phyloP scores from a whole-genome alignment of 228 moss, liverwort and hornwort genomes.

The Sphagnum magellanicum region DNA sequence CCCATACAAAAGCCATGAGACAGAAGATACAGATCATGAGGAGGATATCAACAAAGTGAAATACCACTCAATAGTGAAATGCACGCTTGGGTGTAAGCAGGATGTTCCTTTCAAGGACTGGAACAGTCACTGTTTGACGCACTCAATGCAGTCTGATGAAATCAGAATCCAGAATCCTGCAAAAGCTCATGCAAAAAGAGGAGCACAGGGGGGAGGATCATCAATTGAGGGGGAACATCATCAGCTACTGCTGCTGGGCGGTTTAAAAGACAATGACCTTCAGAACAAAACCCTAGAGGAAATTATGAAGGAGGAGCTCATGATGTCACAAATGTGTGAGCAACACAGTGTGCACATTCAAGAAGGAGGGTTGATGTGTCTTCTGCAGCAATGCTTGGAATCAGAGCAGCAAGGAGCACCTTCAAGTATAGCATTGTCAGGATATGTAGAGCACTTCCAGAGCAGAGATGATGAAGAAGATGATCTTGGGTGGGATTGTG shows the following conservation, averaged over 20 bases:
- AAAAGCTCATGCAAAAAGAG: no score
- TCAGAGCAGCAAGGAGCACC: slow-evolving; percentile 7
- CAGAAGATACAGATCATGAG: background rate
- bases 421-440: slow-evolving; percentile 29
- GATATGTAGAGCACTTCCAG: slow-evolving; percentile 62
- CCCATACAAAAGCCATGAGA: slow-evolving; percentile 28
- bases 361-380: slow-evolving; percentile 41
- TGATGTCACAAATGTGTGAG: no score
- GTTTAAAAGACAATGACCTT: slow-evolving; percentile 1
- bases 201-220: slow-evolving; percentile 20
- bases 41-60: background rate
- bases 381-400: slow-evolving; percentile 45
- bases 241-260: slow-evolving; percentile 28
- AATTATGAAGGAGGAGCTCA: slow-evolving; percentile 11
- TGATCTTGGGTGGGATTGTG: slow-evolving; percentile 69
- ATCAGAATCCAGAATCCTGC: no score
- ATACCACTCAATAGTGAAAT: slow-evolving; percentile 9
- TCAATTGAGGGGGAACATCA: slow-evolving; percentile 14
- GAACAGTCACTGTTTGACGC: slow-evolving; percentile 48
- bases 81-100: slow-evolving; percentile 40
- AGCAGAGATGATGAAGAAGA: slow-evolving; percentile 41
- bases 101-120: slow-evolving; percentile 43
- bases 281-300: slow-evolving; percentile 29
- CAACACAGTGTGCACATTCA: slow-evolving; percentile 28
- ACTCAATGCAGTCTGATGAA: slow-evolving; percentile 8